Evolutionary conservation across 2,329 filamentous ascomycete genomes (phyloP).

Genomic region (Penicillium sp.): DNA sequence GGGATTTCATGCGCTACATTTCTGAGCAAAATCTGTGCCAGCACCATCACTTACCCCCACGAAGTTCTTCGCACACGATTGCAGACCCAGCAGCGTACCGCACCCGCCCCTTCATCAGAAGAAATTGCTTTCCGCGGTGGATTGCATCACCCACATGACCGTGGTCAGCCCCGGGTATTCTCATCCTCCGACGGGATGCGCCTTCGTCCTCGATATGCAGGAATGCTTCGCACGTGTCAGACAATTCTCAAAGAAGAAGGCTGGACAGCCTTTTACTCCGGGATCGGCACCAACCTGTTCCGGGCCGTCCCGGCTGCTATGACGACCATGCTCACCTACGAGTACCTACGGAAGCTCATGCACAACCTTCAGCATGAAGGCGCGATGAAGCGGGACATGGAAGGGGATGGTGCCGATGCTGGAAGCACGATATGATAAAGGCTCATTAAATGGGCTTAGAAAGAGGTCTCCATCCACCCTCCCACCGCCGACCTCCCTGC

Average conservation of each 20-base stretch:
- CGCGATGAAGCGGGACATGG: constrained; percentile 25
- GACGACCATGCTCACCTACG: constrained; percentile 96
- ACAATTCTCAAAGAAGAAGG: constrained; percentile 89
- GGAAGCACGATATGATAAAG: constrained; percentile 21
- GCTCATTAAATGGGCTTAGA: constrained; percentile 2
- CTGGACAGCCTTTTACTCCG: constrained; percentile 94
- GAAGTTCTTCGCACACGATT: constrained; percentile 91
- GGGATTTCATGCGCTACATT: constrained; percentile 87
- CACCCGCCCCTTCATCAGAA: constrained; percentile 46
- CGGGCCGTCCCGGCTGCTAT: constrained; percentile 91
- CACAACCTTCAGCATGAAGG: constrained; percentile 56
- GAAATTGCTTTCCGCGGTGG: constrained; percentile 50
- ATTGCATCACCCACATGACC: constrained; percentile 42
- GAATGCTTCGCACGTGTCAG: constrained; percentile 75
- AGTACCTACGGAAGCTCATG: constrained; percentile 64
- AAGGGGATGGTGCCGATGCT: constrained; percentile 15
- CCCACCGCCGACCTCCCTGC: neutral
- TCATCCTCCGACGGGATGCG: constrained; percentile 58
- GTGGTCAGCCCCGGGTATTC: constrained; percentile 42
- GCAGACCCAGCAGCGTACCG: constrained; percentile 83
- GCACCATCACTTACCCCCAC: constrained; percentile 93
- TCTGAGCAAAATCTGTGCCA: constrained; percentile 89
- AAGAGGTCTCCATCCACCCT: neutral
- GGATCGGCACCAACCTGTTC: constrained; percentile 97
- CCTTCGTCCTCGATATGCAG: constrained; percentile 63